Evolutionary conservation across 2,329 filamentous ascomycete genomes (phyloP).

Genomic region (Thelonectria olida): DNA sequence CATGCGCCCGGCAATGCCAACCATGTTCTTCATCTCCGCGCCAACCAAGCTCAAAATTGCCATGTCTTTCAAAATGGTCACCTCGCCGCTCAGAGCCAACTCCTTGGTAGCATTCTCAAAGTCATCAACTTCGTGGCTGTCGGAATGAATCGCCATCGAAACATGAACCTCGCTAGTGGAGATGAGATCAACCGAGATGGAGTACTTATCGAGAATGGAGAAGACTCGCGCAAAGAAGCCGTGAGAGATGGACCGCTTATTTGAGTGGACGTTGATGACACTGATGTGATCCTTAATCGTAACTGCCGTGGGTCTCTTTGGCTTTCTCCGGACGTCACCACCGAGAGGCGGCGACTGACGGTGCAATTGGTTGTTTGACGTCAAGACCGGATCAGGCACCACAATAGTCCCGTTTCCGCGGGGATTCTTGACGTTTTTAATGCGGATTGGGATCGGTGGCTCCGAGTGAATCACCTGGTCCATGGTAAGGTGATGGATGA

Average conservation of each 20-base stretch:
- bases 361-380: conserved; percentile 66
- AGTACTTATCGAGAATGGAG: conserved; percentile 85
- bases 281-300: conserved; percentile 98
- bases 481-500: conserved; percentile 99
- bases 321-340: conserved; percentile 55
- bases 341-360: conserved; percentile 55
- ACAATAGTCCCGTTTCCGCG: conserved; percentile 82
- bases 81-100: conserved; percentile 83
- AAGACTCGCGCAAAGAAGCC: conserved; percentile 97
- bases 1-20: conserved; percentile 92
- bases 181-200: conserved; percentile 93
- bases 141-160: conserved; percentile 93
- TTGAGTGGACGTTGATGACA: conserved; percentile 97
- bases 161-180: conserved; percentile 97
- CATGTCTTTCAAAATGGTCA: conserved; percentile 91
- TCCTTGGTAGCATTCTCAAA: conserved; percentile 76
- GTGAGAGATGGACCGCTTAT: conserved; percentile 94
- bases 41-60: conserved; percentile 95
- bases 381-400: conserved; percentile 74
- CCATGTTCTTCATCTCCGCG: conserved; percentile 97
- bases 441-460: conserved; percentile 83
- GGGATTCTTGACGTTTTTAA: conserved; percentile 92
- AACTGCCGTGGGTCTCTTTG: conserved; percentile 85
- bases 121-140: conserved; percentile 69
- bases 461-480: conserved; percentile 89